These are phyloP conservation scores for Aplosporella prunicola DNA, from an alignment of 2,329 filamentous ascomycete genomes.

Conservation along the genomic window DNA sequence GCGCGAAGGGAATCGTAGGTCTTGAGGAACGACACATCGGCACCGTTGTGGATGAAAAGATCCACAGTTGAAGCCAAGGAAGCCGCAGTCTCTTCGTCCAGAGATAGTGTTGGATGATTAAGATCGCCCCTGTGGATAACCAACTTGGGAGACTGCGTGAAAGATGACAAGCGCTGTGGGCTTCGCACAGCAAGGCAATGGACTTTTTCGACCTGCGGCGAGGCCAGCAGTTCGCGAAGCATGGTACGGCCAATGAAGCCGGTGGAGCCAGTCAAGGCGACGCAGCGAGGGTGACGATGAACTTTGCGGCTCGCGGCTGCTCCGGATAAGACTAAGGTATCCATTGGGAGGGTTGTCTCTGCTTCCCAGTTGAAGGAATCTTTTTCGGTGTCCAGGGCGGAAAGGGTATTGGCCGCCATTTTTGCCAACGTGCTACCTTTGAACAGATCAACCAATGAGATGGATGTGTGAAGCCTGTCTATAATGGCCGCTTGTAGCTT, in stretches of 20 bases:
- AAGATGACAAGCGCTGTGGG: background rate
- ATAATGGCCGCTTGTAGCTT: slow-evolving; percentile 27
- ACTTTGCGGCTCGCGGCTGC: background rate
- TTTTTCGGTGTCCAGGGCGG: background rate
- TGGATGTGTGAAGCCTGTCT: slow-evolving; percentile 20
- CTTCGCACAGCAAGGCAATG: slow-evolving; percentile 12
- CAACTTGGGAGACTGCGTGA: slow-evolving; percentile 22
- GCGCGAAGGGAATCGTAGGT: slow-evolving; percentile 15
- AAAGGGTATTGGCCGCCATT: slow-evolving; percentile 1
- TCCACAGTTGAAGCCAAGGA: background rate
- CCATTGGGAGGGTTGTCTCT: slow-evolving; percentile 15
- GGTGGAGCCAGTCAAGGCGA: slow-evolving; percentile 12
- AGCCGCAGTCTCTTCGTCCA: background rate
- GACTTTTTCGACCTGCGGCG: background rate
- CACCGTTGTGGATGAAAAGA: slow-evolving; percentile 18
- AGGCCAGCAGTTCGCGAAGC: background rate
- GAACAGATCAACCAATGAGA: slow-evolving; percentile 2
- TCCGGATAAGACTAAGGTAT: background rate
- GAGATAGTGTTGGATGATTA: slow-evolving; percentile 18
- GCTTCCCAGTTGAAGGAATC: slow-evolving; percentile 2
- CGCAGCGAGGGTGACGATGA: slow-evolving; percentile 21
- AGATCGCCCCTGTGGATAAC: slow-evolving; percentile 31
- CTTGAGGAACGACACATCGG: slow-evolving; percentile 18
- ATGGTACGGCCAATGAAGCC: slow-evolving; percentile 11
- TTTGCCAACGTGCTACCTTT: slow-evolving; percentile 1